Percentiles rank a stretch among this genome's conserved stretches.
Evolutionary conservation across 2,329 filamentous ascomycete genomes (phyloP).

Genomic region (Fusarium siculi): DNA sequence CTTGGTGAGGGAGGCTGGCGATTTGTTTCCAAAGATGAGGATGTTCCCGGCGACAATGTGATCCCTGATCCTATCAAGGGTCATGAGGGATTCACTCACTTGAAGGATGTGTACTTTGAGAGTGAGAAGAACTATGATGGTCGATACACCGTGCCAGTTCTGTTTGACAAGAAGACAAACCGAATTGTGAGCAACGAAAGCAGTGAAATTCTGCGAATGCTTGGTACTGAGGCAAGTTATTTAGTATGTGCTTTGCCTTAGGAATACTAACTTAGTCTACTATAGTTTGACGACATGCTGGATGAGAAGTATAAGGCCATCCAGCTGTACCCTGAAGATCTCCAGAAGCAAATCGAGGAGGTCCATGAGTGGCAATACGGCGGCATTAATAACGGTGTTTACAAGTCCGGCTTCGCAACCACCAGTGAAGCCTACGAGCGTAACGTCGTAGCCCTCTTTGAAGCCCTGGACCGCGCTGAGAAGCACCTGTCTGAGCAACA

Average conservation of each 20-base stretch:
- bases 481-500: slow-evolving; percentile 65
- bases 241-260: neutral
- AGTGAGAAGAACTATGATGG: slow-evolving; percentile 77
- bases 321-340: slow-evolving; percentile 72
- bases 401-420: slow-evolving; percentile 85
- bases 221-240: slow-evolving; percentile 73
- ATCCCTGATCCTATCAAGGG: slow-evolving; percentile 75
- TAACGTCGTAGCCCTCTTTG: slow-evolving; percentile 77
- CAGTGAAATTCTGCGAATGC: slow-evolving; percentile 91
- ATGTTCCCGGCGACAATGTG: slow-evolving; percentile 69
- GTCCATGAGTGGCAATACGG: slow-evolving; percentile 85
- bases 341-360: slow-evolving; percentile 78
- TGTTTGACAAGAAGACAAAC: slow-evolving; percentile 81
- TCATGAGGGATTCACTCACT: slow-evolving; percentile 74
- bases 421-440: slow-evolving; percentile 85
- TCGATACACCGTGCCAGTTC: slow-evolving; percentile 86
- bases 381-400: slow-evolving; percentile 76
- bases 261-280: neutral
- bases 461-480: slow-evolving; percentile 80
- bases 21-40: slow-evolving; percentile 73
- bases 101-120: slow-evolving; percentile 84
- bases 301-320: slow-evolving; percentile 68
- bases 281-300: slow-evolving; percentile 76
- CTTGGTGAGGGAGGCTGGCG: slow-evolving; percentile 81
- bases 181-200: slow-evolving; percentile 92